Evolutionary conservation across 805 yeast genomes (phyloP).

Genomic region (Saccharomycopsis selenospora): DNA sequence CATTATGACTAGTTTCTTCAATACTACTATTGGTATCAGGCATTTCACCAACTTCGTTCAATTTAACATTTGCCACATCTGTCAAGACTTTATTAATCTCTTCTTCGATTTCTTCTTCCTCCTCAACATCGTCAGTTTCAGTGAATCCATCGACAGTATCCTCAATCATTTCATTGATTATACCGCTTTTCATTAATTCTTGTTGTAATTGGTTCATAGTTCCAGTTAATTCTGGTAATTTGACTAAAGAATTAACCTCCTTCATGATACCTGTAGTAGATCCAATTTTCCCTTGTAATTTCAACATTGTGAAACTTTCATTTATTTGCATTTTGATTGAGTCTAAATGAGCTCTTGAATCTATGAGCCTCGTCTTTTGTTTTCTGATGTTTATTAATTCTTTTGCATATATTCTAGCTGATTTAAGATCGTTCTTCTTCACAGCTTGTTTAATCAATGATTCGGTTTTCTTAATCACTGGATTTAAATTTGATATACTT

Average conservation of each 20-base stretch:
- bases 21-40: conserved; percentile 29
- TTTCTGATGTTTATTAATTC: conserved; percentile 69
- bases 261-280: conserved; percentile 76
- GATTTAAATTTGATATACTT: conserved; percentile 47
- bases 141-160: conserved; percentile 72
- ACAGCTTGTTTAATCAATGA: conserved; percentile 66
- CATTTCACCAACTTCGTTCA: conserved; percentile 31
- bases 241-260: conserved; percentile 75
- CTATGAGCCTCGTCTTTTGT: conserved; percentile 66
- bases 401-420: conserved; percentile 73
- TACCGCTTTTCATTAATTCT: conserved; percentile 79
- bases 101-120: conserved; percentile 57
- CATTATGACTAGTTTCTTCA: conserved; percentile 18
- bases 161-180: conserved; percentile 91
- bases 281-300: conserved; percentile 74
- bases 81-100: conserved; percentile 57
- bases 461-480: conserved; percentile 72
- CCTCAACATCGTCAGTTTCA: conserved; percentile 57
- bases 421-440: conserved; percentile 64
- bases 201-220: conserved; percentile 82
- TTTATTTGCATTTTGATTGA: conserved; percentile 83
- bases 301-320: conserved; percentile 83
- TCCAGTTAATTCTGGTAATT: conserved; percentile 68
- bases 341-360: conserved; percentile 78
- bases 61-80: conserved; percentile 37